Conservation (phyloP, 768 basidiomycete species). For the Obba rivulosa region DNA sequence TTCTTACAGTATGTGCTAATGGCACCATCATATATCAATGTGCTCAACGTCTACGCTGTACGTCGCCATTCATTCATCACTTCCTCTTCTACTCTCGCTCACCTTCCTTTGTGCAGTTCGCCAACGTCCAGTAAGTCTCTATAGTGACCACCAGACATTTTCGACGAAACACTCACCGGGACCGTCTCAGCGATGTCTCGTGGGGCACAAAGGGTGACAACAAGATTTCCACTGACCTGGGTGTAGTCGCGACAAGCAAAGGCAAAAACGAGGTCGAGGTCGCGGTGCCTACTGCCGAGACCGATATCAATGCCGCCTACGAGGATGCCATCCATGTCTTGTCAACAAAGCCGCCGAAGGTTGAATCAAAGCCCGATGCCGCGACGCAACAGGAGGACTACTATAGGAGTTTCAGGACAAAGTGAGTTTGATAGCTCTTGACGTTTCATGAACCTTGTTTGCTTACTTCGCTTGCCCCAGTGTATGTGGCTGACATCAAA, state of each 20-base stretch:
- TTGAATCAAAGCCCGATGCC: conserved; percentile 54
- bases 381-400: conserved; percentile 77
- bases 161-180: not conserved
- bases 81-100: conserved; percentile 5
- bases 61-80: conserved; percentile 17
- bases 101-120: conserved; percentile 47
- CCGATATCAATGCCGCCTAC: conserved; percentile 85
- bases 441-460: not conserved
- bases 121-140: conserved; percentile 62
- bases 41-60: conserved; percentile 87
- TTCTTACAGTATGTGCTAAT: conserved; percentile 91
- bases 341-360: conserved; percentile 71
- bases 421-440: conserved; percentile 35
- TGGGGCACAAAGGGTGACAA: conserved; percentile 98
- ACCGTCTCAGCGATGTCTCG: conserved; percentile 59
- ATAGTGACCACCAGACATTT: not conserved
- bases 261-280: conserved; percentile 85
- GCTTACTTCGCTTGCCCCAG: not conserved
- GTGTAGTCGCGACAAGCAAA: conserved; percentile 62
- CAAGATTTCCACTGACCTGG: conserved; percentile 79
- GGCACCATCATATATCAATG: conserved; percentile 90
- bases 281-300: conserved; percentile 77
- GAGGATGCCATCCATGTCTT: conserved; percentile 87
- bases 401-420: conserved; percentile 86
- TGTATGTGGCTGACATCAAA: conserved; percentile 1